Evolutionary conservation across 2,329 filamentous ascomycete species (phyloP).

Genomic region (Ambrosiella cleistominuta): DNA sequence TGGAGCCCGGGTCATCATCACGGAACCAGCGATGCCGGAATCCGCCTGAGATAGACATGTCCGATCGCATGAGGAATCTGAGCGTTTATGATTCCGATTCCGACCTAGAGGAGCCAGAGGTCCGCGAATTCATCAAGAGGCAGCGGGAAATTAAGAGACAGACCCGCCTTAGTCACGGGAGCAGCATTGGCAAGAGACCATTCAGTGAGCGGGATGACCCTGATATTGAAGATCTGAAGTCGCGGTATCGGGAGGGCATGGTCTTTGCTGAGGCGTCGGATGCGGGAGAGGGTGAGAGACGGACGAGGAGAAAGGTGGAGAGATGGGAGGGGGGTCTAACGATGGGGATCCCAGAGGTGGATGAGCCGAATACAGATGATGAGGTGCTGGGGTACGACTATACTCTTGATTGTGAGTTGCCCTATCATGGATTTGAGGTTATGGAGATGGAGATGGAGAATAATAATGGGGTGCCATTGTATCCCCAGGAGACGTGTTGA

Average conservation of each 20-base stretch:
- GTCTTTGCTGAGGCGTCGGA: conserved; percentile 24
- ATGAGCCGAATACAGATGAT: conserved; percentile 33
- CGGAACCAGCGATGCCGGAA: conserved; percentile 19
- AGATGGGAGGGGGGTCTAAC: conserved; percentile 20
- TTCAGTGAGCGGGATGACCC: conserved; percentile 36
- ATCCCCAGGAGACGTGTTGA: neutral
- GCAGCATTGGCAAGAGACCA: conserved; percentile 37
- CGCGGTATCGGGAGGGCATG: conserved; percentile 8
- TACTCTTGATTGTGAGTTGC: conserved; percentile 29
- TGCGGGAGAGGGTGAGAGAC: conserved; percentile 28
- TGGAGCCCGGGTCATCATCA: conserved; percentile 20
- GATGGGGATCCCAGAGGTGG: conserved; percentile 30
- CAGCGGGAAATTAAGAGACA: conserved; percentile 27
- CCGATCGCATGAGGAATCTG: conserved; percentile 18
- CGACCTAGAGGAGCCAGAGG: conserved; percentile 36
- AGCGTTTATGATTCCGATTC: conserved; percentile 20
- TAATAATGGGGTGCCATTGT: conserved; percentile 2
- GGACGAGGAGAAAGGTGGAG: conserved; percentile 29
- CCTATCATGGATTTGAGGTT: conserved; percentile 32
- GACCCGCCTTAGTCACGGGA: conserved; percentile 32
- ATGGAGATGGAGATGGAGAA: conserved; percentile 24
- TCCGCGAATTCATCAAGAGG: conserved; percentile 22
- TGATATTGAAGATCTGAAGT: conserved; percentile 22
- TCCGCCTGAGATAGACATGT: neutral
- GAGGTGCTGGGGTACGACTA: conserved; percentile 22